phyloP scores from a whole-genome alignment of 2,329 filamentous ascomycete species.

The Cryphonectria nitschkei region DNA sequence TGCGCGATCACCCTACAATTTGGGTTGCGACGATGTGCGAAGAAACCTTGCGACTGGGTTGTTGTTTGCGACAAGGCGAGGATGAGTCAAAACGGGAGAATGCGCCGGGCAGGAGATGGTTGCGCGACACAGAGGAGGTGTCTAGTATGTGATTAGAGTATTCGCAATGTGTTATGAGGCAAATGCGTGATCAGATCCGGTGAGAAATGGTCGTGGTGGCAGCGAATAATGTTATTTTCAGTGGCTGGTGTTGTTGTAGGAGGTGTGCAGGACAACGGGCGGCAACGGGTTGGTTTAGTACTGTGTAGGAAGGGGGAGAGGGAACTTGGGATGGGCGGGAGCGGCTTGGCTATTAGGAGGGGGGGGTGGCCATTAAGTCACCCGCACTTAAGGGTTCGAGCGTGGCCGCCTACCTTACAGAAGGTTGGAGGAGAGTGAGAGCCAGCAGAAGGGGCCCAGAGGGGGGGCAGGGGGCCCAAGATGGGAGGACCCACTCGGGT shows the following conservation, averaged over 20 bases:
- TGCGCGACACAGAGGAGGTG: constrained; percentile 19
- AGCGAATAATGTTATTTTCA: constrained; percentile 17
- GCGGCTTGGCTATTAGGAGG: constrained; percentile 21
- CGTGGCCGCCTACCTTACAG: constrained; percentile 5
- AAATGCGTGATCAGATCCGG: constrained; percentile 21
- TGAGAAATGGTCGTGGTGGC: constrained; percentile 15
- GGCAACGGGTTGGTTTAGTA: constrained; percentile 11
- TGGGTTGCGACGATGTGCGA: constrained; percentile 13
- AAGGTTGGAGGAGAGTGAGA: constrained; percentile 6
- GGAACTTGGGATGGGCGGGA: constrained; percentile 28
- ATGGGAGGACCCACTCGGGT: constrained; percentile 8
- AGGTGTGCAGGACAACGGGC: constrained; percentile 16
- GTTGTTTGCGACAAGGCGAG: constrained; percentile 27
- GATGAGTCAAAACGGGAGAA: constrained; percentile 8
- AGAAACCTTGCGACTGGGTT: background rate
- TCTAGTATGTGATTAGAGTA: constrained; percentile 1
- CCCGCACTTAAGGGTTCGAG: background rate
- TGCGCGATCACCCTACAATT: constrained; percentile 9
- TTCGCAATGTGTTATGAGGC: constrained; percentile 23
- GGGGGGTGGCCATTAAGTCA: constrained; percentile 27
- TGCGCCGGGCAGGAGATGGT: constrained; percentile 26
- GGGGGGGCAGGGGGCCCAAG: constrained; percentile 1
- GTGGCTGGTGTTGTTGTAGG: constrained; percentile 18
- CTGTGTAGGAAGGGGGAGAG: constrained; percentile 11
- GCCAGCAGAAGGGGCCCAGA: background rate